Conservation (phyloP, 805 yeast species). For the Candida glaebosa region DNA sequence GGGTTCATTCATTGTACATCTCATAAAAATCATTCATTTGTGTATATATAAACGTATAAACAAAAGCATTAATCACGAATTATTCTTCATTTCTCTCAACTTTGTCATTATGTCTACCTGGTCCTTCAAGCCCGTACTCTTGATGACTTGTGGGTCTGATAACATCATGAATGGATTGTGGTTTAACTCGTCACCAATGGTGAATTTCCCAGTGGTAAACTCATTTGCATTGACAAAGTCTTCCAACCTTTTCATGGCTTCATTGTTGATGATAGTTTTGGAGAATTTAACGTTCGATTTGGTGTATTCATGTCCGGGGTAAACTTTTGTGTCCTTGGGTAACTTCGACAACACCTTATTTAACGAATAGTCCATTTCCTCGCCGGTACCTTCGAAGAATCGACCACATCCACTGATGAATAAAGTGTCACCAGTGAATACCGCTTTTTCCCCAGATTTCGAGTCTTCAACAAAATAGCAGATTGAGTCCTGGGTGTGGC, state of each 20-base stretch:
- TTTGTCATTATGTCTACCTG: constrained; percentile 62
- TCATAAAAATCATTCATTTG: background rate
- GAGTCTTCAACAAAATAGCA: constrained; percentile 75
- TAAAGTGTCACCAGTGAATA: constrained; percentile 94
- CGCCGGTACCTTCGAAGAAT: constrained; percentile 87
- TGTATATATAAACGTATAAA: background rate
- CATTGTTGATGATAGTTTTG: constrained; percentile 52
- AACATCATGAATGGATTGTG: constrained; percentile 91
- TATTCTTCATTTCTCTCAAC: constrained; percentile 76
- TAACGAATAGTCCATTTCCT: constrained; percentile 74
- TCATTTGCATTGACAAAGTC: constrained; percentile 53
- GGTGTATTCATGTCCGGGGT: constrained; percentile 97
- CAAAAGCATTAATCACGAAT: no score
- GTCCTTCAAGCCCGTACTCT: constrained; percentile 52
- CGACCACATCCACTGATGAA: constrained; percentile 96
- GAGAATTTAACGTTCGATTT: constrained; percentile 77
- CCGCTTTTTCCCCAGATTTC: constrained; percentile 62
- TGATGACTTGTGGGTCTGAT: constrained; percentile 57
- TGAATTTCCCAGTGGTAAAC: constrained; percentile 79
- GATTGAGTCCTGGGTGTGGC: constrained; percentile 96
- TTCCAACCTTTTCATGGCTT: constrained; percentile 54
- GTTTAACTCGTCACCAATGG: constrained; percentile 74
- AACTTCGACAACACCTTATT: constrained; percentile 54
- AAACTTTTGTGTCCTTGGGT: constrained; percentile 70
- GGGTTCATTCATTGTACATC: no score